Evolutionary conservation across 1,139 yeast genomes (phyloP).

Genomic region (Magnusiomyces tetraspermus): DNA sequence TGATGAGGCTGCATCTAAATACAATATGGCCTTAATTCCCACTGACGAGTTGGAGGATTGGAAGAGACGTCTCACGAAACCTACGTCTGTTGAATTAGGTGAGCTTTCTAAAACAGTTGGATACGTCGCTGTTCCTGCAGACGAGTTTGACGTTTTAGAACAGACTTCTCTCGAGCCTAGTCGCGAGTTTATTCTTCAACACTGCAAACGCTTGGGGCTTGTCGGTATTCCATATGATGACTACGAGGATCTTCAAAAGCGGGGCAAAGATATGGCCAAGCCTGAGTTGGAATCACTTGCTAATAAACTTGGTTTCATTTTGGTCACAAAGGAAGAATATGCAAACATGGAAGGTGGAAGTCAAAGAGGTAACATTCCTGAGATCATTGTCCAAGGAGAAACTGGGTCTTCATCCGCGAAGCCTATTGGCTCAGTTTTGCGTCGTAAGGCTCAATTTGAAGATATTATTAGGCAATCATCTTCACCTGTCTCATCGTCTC

Average conservation of each 20-base stretch:
- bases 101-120: slow-evolving; percentile 34
- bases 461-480: slow-evolving; percentile 22
- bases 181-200: slow-evolving; percentile 21
- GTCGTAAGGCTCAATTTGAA: slow-evolving; percentile 32
- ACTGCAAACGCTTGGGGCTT: slow-evolving; percentile 27
- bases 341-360: slow-evolving; percentile 16
- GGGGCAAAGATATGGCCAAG: slow-evolving; percentile 19
- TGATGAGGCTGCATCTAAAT: slow-evolving; percentile 8
- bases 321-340: slow-evolving; percentile 41
- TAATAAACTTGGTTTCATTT: slow-evolving; percentile 39
- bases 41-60: slow-evolving; percentile 21
- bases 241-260: slow-evolving; percentile 18
- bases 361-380: slow-evolving; percentile 9
- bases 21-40: slow-evolving; percentile 33
- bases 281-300: slow-evolving; percentile 42
- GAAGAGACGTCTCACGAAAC: slow-evolving; percentile 18
- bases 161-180: slow-evolving; percentile 25
- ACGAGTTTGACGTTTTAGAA: slow-evolving; percentile 30
- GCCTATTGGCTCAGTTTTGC: slow-evolving; percentile 28
- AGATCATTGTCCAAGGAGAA: slow-evolving; percentile 6
- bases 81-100: slow-evolving; percentile 29
- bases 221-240: slow-evolving; percentile 21
- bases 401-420: slow-evolving; percentile 12
- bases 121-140: slow-evolving; percentile 31
- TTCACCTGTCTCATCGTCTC: slow-evolving; percentile 17